Base-by-base conservation (phyloP, 768 basidiomycete genomes). In the Mycena amicta region DNA sequence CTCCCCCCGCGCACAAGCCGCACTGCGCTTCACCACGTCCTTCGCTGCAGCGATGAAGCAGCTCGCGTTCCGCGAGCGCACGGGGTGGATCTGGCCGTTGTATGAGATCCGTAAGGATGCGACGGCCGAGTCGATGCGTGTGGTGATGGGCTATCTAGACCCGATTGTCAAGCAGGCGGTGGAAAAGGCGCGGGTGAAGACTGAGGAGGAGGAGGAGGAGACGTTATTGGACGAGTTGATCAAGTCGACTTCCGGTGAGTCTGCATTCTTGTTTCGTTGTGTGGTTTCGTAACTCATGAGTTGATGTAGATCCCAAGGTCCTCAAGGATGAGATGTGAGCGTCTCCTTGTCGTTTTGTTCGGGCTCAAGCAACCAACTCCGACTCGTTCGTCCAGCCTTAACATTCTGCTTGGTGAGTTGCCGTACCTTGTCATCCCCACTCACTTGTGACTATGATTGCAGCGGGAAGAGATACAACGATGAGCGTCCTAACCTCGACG, bases 31-130 rank as follows among this genome's bases (percentile, higher is more conserved):
- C 12, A 1, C 54, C 13, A 22, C 26, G 2, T 45, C 54, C 2
- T 55, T 52, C 22, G 28, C 11, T 16, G 41, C 37, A 20, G 31
- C 39, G 4, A 49, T 62, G 29, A 23, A 20, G 5, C 49, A 51
- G 4, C 29, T 27, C 31, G 50, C 54, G 6, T 56, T 29, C 43
- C 51, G 33, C 23, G 50, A 46, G 41, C 61, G 25, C 30, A n/a
- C 41, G 6, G 57, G 57, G 8, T 45, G 50, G 52, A 52, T 56
- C n/a, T 66, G 65, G 65, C 56, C 60, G 22, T 39, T 64, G n/a
- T 53, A 18, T 11, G 65, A 66, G 27, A 31, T 66, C n/a, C 53
- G 52, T 28, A 30, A 37, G 22, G 65, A 66, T 27, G 31, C 37
- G 40, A 54, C 63, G 11, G 57, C 51, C 3, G 31, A 43, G 46